Percentiles rank a stretch among this genome's conserved stretches.
Evolutionary conservation across 805 yeast genomes (phyloP).

Genomic region (Saccharomycopsis sp.): DNA sequence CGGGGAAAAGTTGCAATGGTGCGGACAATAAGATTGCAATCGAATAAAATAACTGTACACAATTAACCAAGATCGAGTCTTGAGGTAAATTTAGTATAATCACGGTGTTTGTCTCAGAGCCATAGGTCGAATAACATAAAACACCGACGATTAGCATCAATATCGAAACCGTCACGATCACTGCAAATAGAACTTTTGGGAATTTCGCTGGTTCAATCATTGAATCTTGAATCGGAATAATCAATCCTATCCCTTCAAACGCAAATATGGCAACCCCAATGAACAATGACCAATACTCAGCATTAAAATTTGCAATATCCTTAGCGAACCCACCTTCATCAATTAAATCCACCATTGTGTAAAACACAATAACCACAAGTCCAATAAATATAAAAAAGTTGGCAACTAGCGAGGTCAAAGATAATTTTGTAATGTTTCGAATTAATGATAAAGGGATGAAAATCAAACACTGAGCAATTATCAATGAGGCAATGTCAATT

Average conservation of each 20-base stretch:
- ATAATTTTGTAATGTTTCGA: conserved; percentile 69
- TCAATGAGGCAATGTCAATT: conserved; percentile 38
- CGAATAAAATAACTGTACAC: conserved; percentile 66
- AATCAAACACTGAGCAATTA: conserved; percentile 47
- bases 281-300: conserved; percentile 57
- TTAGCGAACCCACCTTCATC: conserved; percentile 39
- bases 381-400: conserved; percentile 65
- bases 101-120: conserved; percentile 56
- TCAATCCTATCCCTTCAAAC: conserved; percentile 80
- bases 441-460: conserved; percentile 65
- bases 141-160: conserved; percentile 59
- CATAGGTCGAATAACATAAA: conserved; percentile 66
- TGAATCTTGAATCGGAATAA: conserved; percentile 76
- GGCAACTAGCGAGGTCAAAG: conserved; percentile 65
- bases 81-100: conserved; percentile 70
- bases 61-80: conserved; percentile 48
- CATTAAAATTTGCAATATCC: conserved; percentile 48
- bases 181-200: conserved; percentile 56
- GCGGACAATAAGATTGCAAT: conserved; percentile 70
- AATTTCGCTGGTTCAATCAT: conserved; percentile 71
- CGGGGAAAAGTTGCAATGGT: conserved; percentile 78
- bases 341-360: conserved; percentile 42
- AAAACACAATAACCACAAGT: conserved; percentile 54
- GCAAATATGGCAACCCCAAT: conserved; percentile 83
- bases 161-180: conserved; percentile 53